These are phyloP conservation scores for Rhodosporidiobolus sp. DNA, from an alignment of 768 basidiomycete species.

Conservation along the genomic window DNA sequence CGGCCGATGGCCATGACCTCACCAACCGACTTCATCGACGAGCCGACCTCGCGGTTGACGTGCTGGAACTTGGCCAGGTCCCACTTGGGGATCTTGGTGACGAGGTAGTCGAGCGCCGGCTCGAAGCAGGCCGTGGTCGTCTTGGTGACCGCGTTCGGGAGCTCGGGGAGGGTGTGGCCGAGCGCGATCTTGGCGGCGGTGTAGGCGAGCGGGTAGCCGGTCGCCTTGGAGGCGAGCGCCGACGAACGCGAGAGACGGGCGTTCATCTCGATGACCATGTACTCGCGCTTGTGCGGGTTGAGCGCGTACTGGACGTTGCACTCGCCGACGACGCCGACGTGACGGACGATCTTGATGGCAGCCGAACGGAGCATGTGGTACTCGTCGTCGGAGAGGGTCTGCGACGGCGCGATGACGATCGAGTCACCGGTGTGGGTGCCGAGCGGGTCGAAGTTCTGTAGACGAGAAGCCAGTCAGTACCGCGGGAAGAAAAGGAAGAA, in stretches of 20 bases:
- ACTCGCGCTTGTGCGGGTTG: slow-evolving; percentile 86
- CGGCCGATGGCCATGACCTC: slow-evolving; percentile 99
- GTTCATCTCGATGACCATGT: slow-evolving; percentile 81
- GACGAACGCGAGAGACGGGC: slow-evolving; percentile 52
- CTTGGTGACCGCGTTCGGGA: slow-evolving; percentile 98
- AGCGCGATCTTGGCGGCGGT: slow-evolving; percentile 98
- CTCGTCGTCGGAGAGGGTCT: slow-evolving; percentile 86
- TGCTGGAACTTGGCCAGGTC: slow-evolving; percentile 96
- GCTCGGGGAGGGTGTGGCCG: slow-evolving; percentile 92
- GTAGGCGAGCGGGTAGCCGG: slow-evolving; percentile 97
- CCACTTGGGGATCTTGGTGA: slow-evolving; percentile 99
- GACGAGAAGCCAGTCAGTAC: slow-evolving; percentile 29
- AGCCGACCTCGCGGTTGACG: slow-evolving; percentile 90
- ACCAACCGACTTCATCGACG: slow-evolving; percentile 98
- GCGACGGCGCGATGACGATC: slow-evolving; percentile 97
- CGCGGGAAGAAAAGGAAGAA: neutral
- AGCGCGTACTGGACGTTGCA: slow-evolving; percentile 99
- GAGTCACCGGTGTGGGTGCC: slow-evolving; percentile 99
- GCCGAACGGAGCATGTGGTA: slow-evolving; percentile 99
- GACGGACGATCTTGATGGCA: slow-evolving; percentile 87
- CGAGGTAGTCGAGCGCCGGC: slow-evolving; percentile 97
- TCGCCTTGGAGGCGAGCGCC: slow-evolving; percentile 96
- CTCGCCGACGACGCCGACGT: slow-evolving; percentile 72
- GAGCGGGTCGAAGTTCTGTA: slow-evolving; percentile 93
- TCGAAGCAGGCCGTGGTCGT: slow-evolving; percentile 99